Base-by-base conservation (phyloP, 1,139 yeast species). In the Candida buenavistaensis region DNA sequence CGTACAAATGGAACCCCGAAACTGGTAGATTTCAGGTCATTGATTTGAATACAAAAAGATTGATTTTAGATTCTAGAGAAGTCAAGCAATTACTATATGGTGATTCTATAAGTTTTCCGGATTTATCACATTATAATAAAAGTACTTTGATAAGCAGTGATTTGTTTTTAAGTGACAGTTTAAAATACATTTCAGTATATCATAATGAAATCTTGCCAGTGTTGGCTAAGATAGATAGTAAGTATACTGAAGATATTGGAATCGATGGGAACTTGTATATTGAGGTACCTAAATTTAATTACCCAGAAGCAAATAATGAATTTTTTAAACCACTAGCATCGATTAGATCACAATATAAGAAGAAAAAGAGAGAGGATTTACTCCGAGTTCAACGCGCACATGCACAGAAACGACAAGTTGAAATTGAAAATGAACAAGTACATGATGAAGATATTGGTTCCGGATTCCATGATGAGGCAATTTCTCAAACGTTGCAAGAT, bases 121-220 rank as follows among this genome's bases (percentile, higher is more conserved):
- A 26, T 15, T 46, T 66, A 16, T 50, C 48, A 10, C 47, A 57
- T 2, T 63, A 60, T 34, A 61, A 59, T 41, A 63, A 63, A 36
- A 68, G 68, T 4, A 59, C 59, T 35, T 46, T 64, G 22, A 60
- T 65, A 4, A 61, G 64, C 6, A 63, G 60, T 43, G 72, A 66
- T 39, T 62, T 66, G 40, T 66, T 66, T 43, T 48, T 66, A 30
- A 59, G 67, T 23, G 64, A 62, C 31, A 62, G 63, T 40, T 50
- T 64, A 28, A 51, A 45, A 40, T 66, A 65, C 40, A 62, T 66
- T 59, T 62, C 70, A 1, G 57, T 57, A 9, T 66, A 66, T 41
- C 72, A 66, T 40, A 66, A 65, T 41, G 70, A 65, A 32, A 58
- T 66, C 2, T 44, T 65, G 16, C 68, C 66, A 1, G 50, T 66